Conservation (phyloP, 2,329 filamentous ascomycete species). For the Fusarium newnesense region DNA sequence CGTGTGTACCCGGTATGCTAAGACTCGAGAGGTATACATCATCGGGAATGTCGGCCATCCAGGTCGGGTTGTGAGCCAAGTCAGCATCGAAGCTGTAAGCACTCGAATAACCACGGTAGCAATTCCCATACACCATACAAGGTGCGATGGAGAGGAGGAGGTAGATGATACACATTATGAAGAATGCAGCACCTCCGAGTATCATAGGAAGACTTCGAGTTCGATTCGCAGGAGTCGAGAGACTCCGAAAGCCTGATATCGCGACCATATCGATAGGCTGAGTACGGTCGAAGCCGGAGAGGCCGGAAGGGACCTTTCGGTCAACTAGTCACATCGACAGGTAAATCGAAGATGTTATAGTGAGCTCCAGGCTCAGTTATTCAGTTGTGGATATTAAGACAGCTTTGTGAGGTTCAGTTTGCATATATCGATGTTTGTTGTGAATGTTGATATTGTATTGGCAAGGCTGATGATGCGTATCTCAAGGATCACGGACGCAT, state of each 20-base stretch:
- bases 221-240: conserved; percentile 21
- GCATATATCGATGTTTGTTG: background rate
- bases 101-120: conserved; percentile 46
- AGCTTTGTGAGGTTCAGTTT: background rate
- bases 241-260: conserved; percentile 23
- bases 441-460: conserved; percentile 26
- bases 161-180: conserved; percentile 44
- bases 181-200: conserved; percentile 31
- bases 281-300: conserved; percentile 22
- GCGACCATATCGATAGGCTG: conserved; percentile 35
- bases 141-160: conserved; percentile 43
- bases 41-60: conserved; percentile 59
- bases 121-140: conserved; percentile 42
- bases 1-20: conserved; percentile 64
- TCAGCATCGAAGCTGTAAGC: conserved; percentile 57
- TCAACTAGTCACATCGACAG: conserved; percentile 35
- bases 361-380: background rate
- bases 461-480: conserved; percentile 27
- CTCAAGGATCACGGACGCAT: background rate
- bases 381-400: background rate
- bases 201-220: conserved; percentile 36
- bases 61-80: conserved; percentile 47
- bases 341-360: background rate
- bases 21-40: conserved; percentile 54
- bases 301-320: conserved; percentile 33